phyloP scores from a whole-genome alignment of 192 early-diverging fungal species.

The Lobosporangium transversale region DNA sequence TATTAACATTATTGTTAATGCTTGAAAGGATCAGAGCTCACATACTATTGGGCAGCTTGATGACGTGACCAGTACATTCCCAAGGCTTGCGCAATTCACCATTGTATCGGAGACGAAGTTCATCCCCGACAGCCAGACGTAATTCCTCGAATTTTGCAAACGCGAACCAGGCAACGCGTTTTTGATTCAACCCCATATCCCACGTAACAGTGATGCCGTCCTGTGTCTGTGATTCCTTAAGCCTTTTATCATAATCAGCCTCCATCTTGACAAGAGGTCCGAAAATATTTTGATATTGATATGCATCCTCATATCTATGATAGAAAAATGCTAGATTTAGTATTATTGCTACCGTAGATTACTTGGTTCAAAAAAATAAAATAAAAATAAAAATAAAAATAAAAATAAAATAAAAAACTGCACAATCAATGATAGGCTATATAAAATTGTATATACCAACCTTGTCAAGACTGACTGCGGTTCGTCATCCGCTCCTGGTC shows the following conservation, averaged over 20 bases:
- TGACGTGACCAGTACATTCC: slow-evolving; percentile 91
- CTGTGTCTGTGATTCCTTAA: slow-evolving; percentile 95
- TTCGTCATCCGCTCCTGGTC: slow-evolving; percentile 85
- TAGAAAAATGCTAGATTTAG: not conserved
- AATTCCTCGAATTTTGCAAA: slow-evolving; percentile 96
- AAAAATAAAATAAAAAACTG: too few relatives aligned
- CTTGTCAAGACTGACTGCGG: slow-evolving; percentile 83
- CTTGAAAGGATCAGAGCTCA: too few relatives aligned
- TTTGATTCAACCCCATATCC: slow-evolving; percentile 95
- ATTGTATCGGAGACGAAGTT: slow-evolving; percentile 86
- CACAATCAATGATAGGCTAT: too few relatives aligned
- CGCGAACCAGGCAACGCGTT: slow-evolving; percentile 91
- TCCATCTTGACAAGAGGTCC: slow-evolving; percentile 95
- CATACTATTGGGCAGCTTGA: slow-evolving; percentile 94
- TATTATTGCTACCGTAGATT: not conserved
- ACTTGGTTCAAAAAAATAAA: not conserved
- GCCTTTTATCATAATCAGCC: slow-evolving; percentile 88
- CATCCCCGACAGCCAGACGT: slow-evolving; percentile 93
- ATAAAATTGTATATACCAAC: too few relatives aligned
- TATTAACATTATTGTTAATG: not conserved
- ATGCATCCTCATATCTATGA: slow-evolving; percentile 91
- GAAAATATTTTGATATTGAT: slow-evolving; percentile 97
- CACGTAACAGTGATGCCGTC: slow-evolving; percentile 95
- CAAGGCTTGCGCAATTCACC: slow-evolving; percentile 88
- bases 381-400: not conserved